phyloP scores from a whole-genome alignment of 345 rosid genomes.

The Rhizophora apiculata region DNA sequence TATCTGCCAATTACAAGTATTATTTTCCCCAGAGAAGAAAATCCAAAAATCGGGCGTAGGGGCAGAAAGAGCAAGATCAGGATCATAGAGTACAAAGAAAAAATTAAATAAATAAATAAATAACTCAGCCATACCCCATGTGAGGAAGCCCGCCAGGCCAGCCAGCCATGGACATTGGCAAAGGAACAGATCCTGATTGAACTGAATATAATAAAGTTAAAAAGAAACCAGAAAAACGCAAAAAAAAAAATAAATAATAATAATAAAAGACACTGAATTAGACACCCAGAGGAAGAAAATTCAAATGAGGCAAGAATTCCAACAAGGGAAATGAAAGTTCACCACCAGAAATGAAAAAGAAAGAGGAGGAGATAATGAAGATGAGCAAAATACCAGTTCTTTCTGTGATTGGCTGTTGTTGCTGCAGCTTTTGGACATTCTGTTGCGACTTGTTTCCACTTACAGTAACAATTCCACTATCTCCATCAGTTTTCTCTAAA shows the following conservation, averaged over 20 bases:
- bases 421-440: constrained; percentile 54
- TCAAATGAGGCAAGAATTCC: neutral
- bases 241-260: too few species aligned
- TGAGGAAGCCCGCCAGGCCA: constrained; percentile 98
- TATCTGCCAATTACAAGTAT: constrained; percentile 49
- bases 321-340: constrained; percentile 3
- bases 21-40: constrained; percentile 19
- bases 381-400: constrained; percentile 47
- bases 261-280: neutral
- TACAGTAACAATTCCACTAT: constrained; percentile 21
- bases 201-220: constrained; percentile 40
- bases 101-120: constrained; percentile 1
- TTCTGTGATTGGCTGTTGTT: constrained; percentile 34
- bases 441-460: constrained; percentile 44
- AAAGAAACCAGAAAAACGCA: neutral
- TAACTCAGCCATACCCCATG: constrained; percentile 61
- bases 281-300: neutral
- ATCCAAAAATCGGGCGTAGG: neutral
- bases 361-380: neutral
- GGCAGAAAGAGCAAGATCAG: neutral
- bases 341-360: neutral
- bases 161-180: constrained; percentile 76
- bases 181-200: constrained; percentile 55
- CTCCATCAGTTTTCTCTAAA: constrained; percentile 71
- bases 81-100: neutral